Conservation (phyloP, 1,284 basidiomycete species). For the Lentinula novae-zelandiae region DNA sequence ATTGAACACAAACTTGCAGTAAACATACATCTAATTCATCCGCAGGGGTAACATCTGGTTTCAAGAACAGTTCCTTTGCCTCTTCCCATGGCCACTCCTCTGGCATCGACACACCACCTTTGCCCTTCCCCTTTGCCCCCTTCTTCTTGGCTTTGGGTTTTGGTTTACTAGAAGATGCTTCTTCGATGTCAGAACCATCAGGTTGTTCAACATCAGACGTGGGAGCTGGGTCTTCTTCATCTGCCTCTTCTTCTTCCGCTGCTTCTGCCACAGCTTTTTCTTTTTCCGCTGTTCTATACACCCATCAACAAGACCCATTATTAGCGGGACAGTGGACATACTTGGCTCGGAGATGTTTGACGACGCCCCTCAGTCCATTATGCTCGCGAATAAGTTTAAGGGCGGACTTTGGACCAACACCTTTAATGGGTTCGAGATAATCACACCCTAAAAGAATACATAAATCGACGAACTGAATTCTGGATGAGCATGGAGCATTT, state of each 20-base stretch:
- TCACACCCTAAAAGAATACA: constrained; percentile 98
- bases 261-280: constrained; percentile 45
- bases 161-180: constrained; percentile 22
- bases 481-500: not conserved
- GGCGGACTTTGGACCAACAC: constrained; percentile 94
- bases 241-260: constrained; percentile 20
- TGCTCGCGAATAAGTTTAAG: constrained; percentile 91
- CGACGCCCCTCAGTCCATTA: constrained; percentile 76
- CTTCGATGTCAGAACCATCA: constrained; percentile 27
- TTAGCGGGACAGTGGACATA: constrained; percentile 29
- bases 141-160: constrained; percentile 19
- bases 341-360: constrained; percentile 82
- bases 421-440: constrained; percentile 95
- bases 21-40: constrained; percentile 77
- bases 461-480: constrained; percentile 85
- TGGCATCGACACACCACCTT: constrained; percentile 77
- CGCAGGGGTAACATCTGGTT: constrained; percentile 86
- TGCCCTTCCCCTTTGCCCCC: constrained; percentile 46
- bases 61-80: constrained; percentile 86
- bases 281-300: constrained; percentile 42
- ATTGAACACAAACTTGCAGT: not conserved
- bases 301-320: not conserved
- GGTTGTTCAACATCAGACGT: constrained; percentile 28
- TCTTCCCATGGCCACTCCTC: constrained; percentile 97
- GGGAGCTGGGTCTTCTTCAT: constrained; percentile 22